Evolutionary conservation across 768 basidiomycete genomes (phyloP), one percentile per base, ranked within the genome.

Genomic region (Calocybe cyanea): DNA sequence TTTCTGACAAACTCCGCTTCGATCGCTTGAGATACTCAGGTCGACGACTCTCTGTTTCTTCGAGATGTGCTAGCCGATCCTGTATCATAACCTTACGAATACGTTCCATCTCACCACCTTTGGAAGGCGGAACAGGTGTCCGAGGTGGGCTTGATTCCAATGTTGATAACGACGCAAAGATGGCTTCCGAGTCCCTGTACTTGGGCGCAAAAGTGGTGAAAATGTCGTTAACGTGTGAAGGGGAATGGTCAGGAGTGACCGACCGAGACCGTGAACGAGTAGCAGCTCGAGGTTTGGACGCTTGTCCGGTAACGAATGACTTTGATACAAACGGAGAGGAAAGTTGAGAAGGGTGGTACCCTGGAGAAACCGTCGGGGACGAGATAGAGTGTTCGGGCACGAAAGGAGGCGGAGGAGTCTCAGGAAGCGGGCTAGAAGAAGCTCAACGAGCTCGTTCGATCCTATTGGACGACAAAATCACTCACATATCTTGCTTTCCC

Each of bases 11-110:
- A 1, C 71, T 61, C 37, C 79, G 72, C 56, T 79, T 81, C 21
- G 68, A 56, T 20, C 87, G 78, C 57, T 77, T 78, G 33, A 87
- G 67, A 58, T 88, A 89, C 6, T 88, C 87, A 1, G 86, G 86
- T 31, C 85, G 73, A 11, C 77, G 78, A 28, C 64, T 73, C 60
- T 89, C 86, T 8, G 73, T 66, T 57, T 81, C 78, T 43, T 71
- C 72, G 23, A 72, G 57, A 23, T 75, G 73, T 1, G 71, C 66
- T 10, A 76, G 58, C 44, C 71, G 70, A 31, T 76, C 77, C 51
- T 80, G 74, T 13, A 72, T 61, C 56, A 75, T 67, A 20, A 75
- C 73, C 38, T 75, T 72, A 21, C 77, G 76, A 39, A 86, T 79
- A 31, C 78, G 75, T 41, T 77, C 73, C 59, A 83, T 71, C 57